phyloP scores from a whole-genome alignment of 345 rosid genomes.

The Eucalyptus marginata region DNA sequence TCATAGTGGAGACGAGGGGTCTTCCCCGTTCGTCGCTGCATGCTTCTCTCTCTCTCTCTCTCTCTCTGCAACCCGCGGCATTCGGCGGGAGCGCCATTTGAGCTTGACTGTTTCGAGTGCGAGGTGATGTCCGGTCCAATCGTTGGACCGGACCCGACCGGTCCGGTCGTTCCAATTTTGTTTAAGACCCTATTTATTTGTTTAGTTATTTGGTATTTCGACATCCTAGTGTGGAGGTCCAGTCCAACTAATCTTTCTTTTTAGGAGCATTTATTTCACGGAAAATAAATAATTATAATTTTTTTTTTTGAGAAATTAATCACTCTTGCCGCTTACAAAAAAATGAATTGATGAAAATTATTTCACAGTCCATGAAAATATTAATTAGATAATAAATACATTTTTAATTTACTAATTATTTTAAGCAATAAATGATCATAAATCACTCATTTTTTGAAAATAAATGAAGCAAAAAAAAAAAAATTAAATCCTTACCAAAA shows the following conservation, averaged over 20 bases:
- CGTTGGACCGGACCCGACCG: background rate
- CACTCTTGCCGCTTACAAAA: accelerated
- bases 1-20: background rate
- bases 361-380: accelerated
- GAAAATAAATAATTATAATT: no score
- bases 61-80: background rate
- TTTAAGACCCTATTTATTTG: background rate
- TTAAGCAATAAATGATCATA: accelerated
- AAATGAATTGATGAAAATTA: no score
- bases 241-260: accelerated
- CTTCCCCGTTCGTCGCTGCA: background rate
- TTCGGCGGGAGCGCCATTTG: background rate
- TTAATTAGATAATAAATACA: accelerated
- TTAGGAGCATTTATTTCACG: accelerated
- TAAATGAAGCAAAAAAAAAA: accelerated
- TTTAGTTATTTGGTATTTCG: background rate
- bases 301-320: no score
- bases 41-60: background rate
- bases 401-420: no score
- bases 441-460: accelerated
- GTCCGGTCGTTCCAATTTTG: background rate
- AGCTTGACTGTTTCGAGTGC: background rate
- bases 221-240: background rate
- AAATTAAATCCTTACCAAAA: no score
- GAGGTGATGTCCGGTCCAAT: background rate